phyloP scores from a whole-genome alignment of 2,329 filamentous ascomycete species.

The Penicillium griseofulvum region DNA sequence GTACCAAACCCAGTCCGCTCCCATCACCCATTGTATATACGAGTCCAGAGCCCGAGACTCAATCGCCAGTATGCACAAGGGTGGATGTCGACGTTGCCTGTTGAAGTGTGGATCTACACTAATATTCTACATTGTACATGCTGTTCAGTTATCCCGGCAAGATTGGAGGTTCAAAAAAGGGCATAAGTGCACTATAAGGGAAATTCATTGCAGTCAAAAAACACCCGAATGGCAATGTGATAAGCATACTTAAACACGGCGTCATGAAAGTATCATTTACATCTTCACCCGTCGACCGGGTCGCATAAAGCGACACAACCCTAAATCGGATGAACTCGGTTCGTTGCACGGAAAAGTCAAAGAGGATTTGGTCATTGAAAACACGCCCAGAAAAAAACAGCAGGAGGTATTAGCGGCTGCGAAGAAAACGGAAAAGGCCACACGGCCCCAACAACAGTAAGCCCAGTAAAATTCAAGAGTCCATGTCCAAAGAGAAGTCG shows the following conservation, averaged over 20 bases:
- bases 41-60: neutral
- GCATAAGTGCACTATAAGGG: neutral
- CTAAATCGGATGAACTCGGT: slow-evolving; percentile 26
- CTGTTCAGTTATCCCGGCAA: neutral
- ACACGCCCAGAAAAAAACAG: slow-evolving; percentile 35
- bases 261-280: slow-evolving; percentile 45
- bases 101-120: neutral
- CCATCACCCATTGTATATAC: neutral
- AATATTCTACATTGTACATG: neutral
- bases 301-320: slow-evolving; percentile 18
- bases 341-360: slow-evolving; percentile 30
- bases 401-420: slow-evolving; percentile 38
- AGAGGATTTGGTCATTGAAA: slow-evolving; percentile 30
- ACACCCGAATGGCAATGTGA: slow-evolving; percentile 16
- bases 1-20: neutral
- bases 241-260: slow-evolving; percentile 35
- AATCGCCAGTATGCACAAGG: neutral
- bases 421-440: slow-evolving; percentile 30
- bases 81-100: neutral
- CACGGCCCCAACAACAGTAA: slow-evolving; percentile 32
- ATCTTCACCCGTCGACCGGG: slow-evolving; percentile 35
- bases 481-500: slow-evolving; percentile 31
- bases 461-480: slow-evolving; percentile 33
- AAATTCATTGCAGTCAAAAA: slow-evolving; percentile 26
- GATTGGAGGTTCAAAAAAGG: neutral